These are phyloP conservation scores for Leccinum incarnatum DNA, from an alignment of 768 basidiomycete genomes.

Conservation along the genomic window DNA sequence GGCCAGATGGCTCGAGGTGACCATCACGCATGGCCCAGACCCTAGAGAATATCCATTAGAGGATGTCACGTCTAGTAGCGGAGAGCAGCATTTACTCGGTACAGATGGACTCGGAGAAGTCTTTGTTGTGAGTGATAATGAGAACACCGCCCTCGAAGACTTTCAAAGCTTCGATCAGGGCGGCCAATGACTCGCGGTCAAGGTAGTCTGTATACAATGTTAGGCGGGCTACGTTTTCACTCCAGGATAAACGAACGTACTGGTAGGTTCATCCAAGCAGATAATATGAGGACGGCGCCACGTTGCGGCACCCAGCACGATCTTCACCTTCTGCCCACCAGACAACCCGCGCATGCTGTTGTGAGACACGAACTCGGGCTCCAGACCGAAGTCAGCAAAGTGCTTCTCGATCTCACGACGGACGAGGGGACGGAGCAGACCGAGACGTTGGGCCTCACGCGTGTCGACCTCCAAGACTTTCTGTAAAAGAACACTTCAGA, in stretches of 20 bases:
- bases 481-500: slow-evolving; percentile 34
- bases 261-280: slow-evolving; percentile 96
- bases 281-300: slow-evolving; percentile 99
- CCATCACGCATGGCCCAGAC: slow-evolving; percentile 99
- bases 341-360: slow-evolving; percentile 99
- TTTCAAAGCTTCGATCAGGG: slow-evolving; percentile 97
- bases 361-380: slow-evolving; percentile 98
- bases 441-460: slow-evolving; percentile 94
- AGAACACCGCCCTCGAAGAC: slow-evolving; percentile 98
- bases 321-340: slow-evolving; percentile 99
- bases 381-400: slow-evolving; percentile 98
- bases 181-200: slow-evolving; percentile 98
- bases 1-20: slow-evolving; percentile 91
- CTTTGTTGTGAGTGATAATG: slow-evolving; percentile 95
- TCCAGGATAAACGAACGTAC: slow-evolving; percentile 38
- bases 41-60: slow-evolving; percentile 27
- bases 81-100: slow-evolving; percentile 51
- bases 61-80: background rate
- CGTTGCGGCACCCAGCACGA: slow-evolving; percentile 95
- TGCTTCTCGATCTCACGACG: slow-evolving; percentile 99
- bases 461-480: slow-evolving; percentile 98
- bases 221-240: background rate
- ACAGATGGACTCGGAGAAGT: slow-evolving; percentile 99
- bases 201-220: slow-evolving; percentile 71
- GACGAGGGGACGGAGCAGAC: slow-evolving; percentile 93